Evolutionary conservation across 2,329 filamentous ascomycete species (phyloP), one percentile per base, ranked within the genome.

Genomic region (Sporothrix luriei): DNA sequence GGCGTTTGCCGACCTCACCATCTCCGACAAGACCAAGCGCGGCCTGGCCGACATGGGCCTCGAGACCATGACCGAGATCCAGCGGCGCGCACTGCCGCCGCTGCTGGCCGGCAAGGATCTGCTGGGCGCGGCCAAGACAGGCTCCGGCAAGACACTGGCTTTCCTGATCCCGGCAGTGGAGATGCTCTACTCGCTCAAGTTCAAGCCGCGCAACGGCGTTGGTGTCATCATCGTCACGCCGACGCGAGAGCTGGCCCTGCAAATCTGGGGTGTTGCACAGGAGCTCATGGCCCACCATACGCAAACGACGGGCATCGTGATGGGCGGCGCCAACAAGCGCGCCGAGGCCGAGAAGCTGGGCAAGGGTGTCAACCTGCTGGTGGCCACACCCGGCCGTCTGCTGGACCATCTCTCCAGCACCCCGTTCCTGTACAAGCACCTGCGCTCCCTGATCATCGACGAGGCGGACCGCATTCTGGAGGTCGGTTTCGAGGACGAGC

Each of bases 401-500:
- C 87, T 99, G 21, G 95, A 99, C 82, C 94, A 99, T 78, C 84
- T 99, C 54, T 92, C 95, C 79, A 97, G 94, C 78, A 98, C 95
- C 0, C 90, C 91, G 24, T 98, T 98, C 74, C 83, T 89, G 52
- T 97, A 92, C 86, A 97, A 97, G 84, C 97, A 97, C 80, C 82
- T 97, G 75, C 93, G 94, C 79, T 91, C 93, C 1, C 84, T 99
- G 48, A 88, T 99, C 74, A 97, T 98, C 74, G 95, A 99, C 76
- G 95, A 99, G 82, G 95, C 95, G 21, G 95, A 99, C 78, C 90
- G 95, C 62, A 97, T 99, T 73, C 83, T 99, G 57, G 95, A 99
- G 82, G 92, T 97, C 72, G 94, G 95, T 75, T 99, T 99, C 84
- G 95, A 99, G 80, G 95, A 98, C 77, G 95, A 99, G 82, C 97